Conservation (phyloP, 2,329 filamentous ascomycete genomes). For the Arachnopeziza araneosa region DNA sequence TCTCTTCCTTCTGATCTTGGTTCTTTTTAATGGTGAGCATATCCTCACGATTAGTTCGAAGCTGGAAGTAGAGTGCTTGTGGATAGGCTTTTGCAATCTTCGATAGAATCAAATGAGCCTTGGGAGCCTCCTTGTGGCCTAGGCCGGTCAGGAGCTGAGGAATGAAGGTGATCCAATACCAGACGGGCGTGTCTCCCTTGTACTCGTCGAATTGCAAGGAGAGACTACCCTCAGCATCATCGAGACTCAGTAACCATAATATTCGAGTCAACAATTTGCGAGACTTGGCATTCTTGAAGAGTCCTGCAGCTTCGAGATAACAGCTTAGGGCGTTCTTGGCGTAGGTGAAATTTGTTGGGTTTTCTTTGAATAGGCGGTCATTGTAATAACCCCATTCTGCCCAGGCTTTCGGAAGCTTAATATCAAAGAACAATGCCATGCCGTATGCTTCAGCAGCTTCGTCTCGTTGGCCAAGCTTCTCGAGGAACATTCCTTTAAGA, state of each 20-base stretch:
- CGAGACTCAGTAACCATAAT: constrained; percentile 89
- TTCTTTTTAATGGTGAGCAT: constrained; percentile 88
- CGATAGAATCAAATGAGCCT: constrained; percentile 78
- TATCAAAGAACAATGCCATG: constrained; percentile 91
- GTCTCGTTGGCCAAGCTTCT: constrained; percentile 83
- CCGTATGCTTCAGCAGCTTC: constrained; percentile 94
- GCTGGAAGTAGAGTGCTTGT: constrained; percentile 91
- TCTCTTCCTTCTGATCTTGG: constrained; percentile 69
- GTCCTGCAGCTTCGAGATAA: constrained; percentile 90
- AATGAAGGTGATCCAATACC: constrained; percentile 99
- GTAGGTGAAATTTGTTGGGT: constrained; percentile 72
- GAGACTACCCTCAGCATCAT: constrained; percentile 79
- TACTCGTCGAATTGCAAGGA: constrained; percentile 88
- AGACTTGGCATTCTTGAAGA: constrained; percentile 96
- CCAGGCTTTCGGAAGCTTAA: constrained; percentile 94
- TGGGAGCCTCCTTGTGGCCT: constrained; percentile 82
- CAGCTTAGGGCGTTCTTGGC: constrained; percentile 92
- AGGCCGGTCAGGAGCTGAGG: constrained; percentile 90
- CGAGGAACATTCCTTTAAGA: constrained; percentile 97
- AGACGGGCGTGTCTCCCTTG: constrained; percentile 94
- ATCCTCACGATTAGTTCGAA: constrained; percentile 90
- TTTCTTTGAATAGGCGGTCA: constrained; percentile 90
- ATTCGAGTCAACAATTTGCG: constrained; percentile 90
- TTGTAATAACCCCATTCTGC: constrained; percentile 99
- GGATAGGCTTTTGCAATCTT: constrained; percentile 96